A percentile compares a stretch with the other conserved stretches of the same genome.
These are phyloP conservation scores for Thelonectria blattea DNA, from an alignment of 2,329 filamentous ascomycete genomes.

Conservation along the genomic window DNA sequence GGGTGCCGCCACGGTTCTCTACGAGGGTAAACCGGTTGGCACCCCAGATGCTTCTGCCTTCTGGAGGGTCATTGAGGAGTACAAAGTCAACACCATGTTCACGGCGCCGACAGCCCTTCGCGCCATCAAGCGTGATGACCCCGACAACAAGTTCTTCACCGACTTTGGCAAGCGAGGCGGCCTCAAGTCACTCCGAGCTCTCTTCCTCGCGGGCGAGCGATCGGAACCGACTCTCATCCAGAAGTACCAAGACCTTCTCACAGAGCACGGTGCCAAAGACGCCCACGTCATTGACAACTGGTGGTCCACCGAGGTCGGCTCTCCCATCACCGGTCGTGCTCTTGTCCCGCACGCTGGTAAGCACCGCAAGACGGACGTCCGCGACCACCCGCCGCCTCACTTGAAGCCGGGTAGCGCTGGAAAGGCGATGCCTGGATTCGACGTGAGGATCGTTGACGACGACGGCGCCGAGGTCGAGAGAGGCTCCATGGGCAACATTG, in stretches of 20 bases:
- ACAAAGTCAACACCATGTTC: constrained; percentile 83
- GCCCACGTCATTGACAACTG: constrained; percentile 65
- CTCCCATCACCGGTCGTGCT: constrained; percentile 63
- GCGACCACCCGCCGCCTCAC: constrained; percentile 51
- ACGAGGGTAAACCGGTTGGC: constrained; percentile 92
- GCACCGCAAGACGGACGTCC: constrained; percentile 53
- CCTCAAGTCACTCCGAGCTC: constrained; percentile 70
- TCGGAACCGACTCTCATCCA: constrained; percentile 86
- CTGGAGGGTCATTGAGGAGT: constrained; percentile 85
- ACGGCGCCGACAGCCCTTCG: constrained; percentile 88
- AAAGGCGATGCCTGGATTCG: constrained; percentile 90
- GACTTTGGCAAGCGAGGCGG: constrained; percentile 70
- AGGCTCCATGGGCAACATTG: constrained; percentile 89
- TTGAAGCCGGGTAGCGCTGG: constrained; percentile 88
- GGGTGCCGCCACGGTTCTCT: constrained; percentile 85
- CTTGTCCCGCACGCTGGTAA: constrained; percentile 64
- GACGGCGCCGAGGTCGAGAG: constrained; percentile 72
- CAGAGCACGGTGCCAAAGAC: constrained; percentile 66
- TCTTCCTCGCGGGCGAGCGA: constrained; percentile 89
- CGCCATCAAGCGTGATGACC: constrained; percentile 86
- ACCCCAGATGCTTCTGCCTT: constrained; percentile 88
- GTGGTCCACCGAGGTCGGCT: constrained; percentile 67
- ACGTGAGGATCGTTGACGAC: constrained; percentile 85
- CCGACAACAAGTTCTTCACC: constrained; percentile 70
- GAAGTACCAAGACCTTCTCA: constrained; percentile 78